Percentiles rank a stretch among this genome's conserved stretches.
phyloP scores from a whole-genome alignment of 1,284 basidiomycete genomes.

The Irpex lacteus region DNA sequence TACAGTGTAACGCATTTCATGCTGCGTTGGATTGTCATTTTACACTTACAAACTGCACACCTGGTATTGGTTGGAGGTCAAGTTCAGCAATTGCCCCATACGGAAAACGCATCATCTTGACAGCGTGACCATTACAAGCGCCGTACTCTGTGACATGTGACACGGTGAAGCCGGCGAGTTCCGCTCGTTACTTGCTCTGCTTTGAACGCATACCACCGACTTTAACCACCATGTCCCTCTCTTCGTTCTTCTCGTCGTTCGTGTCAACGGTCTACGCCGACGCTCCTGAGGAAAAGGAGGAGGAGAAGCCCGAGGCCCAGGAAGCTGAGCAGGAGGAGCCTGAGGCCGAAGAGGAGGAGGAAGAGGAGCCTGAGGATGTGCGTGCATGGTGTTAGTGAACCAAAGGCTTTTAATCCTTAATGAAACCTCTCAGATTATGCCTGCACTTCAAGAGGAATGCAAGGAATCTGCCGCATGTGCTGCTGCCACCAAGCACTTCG shows the following conservation, averaged over 20 bases:
- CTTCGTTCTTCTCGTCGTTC: slow-evolving; percentile 46
- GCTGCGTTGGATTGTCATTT: too few species aligned
- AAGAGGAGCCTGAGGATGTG: slow-evolving; percentile 81
- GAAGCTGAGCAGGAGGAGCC: slow-evolving; percentile 31
- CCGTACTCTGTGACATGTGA: not conserved
- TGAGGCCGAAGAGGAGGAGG: slow-evolving; percentile 39
- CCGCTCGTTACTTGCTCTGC: slow-evolving; percentile 9
- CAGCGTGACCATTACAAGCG: not conserved
- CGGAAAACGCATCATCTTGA: not conserved
- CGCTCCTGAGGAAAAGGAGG: slow-evolving; percentile 42
- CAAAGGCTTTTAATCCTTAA: not conserved
- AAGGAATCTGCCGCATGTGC: slow-evolving; percentile 67
- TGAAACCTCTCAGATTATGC: slow-evolving; percentile 47
- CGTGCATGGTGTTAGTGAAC: slow-evolving; percentile 25
- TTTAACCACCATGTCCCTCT: slow-evolving; percentile 32
- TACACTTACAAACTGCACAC: not conserved
- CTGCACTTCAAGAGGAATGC: slow-evolving; percentile 74
- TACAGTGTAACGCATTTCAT: too few species aligned
- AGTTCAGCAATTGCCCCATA: not conserved
- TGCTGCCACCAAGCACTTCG: slow-evolving; percentile 78
- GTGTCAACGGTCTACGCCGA: slow-evolving; percentile 55
- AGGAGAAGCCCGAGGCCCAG: slow-evolving; percentile 25
- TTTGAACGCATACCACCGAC: not conserved
- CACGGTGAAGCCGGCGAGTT: slow-evolving; percentile 1
- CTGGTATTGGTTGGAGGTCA: not conserved